Conservation (phyloP, 371 early-diverging fungal genomes). For the Smittium culicis region DNA sequence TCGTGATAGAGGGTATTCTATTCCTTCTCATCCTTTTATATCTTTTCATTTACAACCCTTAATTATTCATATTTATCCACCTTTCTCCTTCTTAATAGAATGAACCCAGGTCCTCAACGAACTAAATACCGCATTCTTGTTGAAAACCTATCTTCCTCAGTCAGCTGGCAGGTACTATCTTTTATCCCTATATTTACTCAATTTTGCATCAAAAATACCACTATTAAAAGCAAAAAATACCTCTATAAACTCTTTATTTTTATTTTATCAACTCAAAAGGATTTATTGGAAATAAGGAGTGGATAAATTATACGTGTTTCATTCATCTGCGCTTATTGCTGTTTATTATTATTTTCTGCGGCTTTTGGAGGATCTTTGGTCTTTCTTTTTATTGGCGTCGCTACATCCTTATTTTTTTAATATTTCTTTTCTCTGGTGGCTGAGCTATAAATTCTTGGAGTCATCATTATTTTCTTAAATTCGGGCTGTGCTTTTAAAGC, state of each 20-base stretch:
- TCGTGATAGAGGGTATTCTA: slow-evolving; percentile 9
- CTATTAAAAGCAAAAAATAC: neutral
- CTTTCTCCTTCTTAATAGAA: no score
- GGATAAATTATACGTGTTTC: neutral
- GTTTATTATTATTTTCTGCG: no score
- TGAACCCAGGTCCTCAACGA: slow-evolving; percentile 21
- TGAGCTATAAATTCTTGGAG: no score
- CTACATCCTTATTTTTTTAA: no score
- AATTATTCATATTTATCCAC: neutral
- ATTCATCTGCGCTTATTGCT: slow-evolving; percentile 2
- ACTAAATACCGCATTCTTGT: slow-evolving; percentile 28
- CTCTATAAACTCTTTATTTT: neutral
- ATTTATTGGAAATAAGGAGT: neutral
- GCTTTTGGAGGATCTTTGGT: no score
- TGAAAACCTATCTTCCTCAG: slow-evolving; percentile 32
- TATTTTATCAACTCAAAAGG: neutral
- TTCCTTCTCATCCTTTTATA: neutral
- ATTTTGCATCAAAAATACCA: neutral
- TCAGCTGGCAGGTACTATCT: slow-evolving; percentile 33
- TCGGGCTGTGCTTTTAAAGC: no score
- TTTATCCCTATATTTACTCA: no score
- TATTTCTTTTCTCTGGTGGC: no score
- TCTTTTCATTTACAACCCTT: neutral
- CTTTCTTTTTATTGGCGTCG: no score
- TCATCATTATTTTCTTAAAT: no score